phyloP scores from a whole-genome alignment of 2,329 filamentous ascomycete genomes.

The Ascochyta lentis region DNA sequence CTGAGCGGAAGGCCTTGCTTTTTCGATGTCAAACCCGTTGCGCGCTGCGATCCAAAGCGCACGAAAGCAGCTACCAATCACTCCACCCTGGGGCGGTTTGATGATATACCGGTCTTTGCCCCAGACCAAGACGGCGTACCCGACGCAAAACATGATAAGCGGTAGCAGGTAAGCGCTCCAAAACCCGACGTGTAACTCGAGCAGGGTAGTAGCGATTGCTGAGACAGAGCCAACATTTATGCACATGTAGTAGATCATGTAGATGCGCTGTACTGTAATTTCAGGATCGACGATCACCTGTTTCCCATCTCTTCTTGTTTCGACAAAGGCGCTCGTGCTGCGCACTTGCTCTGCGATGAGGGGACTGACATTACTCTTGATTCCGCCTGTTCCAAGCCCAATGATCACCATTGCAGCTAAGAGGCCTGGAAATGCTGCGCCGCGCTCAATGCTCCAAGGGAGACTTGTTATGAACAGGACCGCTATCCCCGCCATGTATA shows the following conservation, averaged over 20 bases:
- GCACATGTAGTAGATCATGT: slow-evolving; percentile 72
- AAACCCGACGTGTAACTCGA: slow-evolving; percentile 74
- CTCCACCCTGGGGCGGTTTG: slow-evolving; percentile 47
- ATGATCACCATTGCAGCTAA: slow-evolving; percentile 70
- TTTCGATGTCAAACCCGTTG: slow-evolving; percentile 61
- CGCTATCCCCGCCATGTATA: slow-evolving; percentile 70
- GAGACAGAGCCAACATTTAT: slow-evolving; percentile 77
- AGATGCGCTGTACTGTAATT: slow-evolving; percentile 55
- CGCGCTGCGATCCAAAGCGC: slow-evolving; percentile 64
- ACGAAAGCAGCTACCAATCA: slow-evolving; percentile 59
- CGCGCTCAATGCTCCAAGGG: slow-evolving; percentile 66
- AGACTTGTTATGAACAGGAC: slow-evolving; percentile 71
- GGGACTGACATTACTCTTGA: slow-evolving; percentile 76
- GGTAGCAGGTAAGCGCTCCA: slow-evolving; percentile 72
- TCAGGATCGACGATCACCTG: slow-evolving; percentile 55
- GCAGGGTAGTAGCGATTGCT: slow-evolving; percentile 70
- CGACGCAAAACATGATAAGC: slow-evolving; percentile 70
- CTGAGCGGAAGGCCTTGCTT: slow-evolving; percentile 67
- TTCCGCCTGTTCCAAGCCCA: slow-evolving; percentile 78
- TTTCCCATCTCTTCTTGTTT: slow-evolving; percentile 47
- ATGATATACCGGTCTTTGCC: slow-evolving; percentile 47
- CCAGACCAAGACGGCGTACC: slow-evolving; percentile 59
- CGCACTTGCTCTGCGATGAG: slow-evolving; percentile 58
- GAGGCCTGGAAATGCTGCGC: slow-evolving; percentile 68
- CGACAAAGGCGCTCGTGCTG: slow-evolving; percentile 51